Evolutionary conservation across 805 yeast genomes (phyloP), one percentile per base, ranked within the genome.

Genomic region (Komagataella pastoris): DNA sequence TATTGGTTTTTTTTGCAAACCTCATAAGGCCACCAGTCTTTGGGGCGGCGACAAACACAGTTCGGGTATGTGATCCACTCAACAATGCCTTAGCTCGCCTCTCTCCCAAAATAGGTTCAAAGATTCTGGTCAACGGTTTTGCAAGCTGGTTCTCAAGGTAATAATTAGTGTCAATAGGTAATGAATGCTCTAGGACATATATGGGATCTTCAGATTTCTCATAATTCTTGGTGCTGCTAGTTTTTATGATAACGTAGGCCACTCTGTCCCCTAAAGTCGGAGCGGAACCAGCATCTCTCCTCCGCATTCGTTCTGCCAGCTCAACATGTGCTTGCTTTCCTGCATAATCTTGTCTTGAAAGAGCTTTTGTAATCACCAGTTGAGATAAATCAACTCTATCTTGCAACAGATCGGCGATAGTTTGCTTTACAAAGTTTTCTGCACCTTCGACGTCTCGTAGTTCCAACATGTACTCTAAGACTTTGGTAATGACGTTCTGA

Each of bases 311-410:
- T 60, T 90, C 96, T 0, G 99, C 97, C 47, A 93, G 75, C 58
- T 91, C 97, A 24, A 90, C 95, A 66, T 93, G 99, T 0, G 99
- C 97, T 65, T 93, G 99, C 56, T 93, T 95, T 24, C 90, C 95
- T 3, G 96, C 85, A 65, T 93, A 93, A 61, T 93, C 97, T 50
- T 86, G 85, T 53, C 85, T 74, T 3, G 97, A 85, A 47, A 91
- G 74, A 6, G 95, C 95, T 63, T 93, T 93, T 2, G 98, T 87
- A 56, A 93, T 93, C 53, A 93, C 97, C 60, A 93, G 71, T 61
- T 88, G 95, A 2, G 97, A 89, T 66, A 95, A 74, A 70, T 93
- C 99, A 47, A 93, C 81, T 61, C 90, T 76, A 67, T 93, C 91
- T 62, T 91, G 97, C 52, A 95, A 69, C 52, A 93, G 73, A 60